phyloP scores from a whole-genome alignment of 1,284 basidiomycete genomes.

The Heliocybe sulcata region DNA sequence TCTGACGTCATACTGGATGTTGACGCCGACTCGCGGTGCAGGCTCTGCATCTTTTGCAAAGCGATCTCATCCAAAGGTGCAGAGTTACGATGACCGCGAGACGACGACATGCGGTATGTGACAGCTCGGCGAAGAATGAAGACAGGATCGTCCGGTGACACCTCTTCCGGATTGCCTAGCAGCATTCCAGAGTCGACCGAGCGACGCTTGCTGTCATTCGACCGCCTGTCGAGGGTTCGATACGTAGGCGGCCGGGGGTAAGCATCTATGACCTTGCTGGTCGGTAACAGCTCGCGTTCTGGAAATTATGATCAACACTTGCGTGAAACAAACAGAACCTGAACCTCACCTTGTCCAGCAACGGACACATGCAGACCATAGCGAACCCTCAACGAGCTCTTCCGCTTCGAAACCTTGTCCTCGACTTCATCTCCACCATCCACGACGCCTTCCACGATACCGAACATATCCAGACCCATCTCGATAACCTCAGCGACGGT shows the following conservation, averaged over 20 bases:
- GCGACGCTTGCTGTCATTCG: constrained; percentile 69
- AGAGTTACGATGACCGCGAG: constrained; percentile 59
- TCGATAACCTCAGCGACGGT: constrained; percentile 97
- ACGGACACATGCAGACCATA: constrained; percentile 67
- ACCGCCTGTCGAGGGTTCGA: constrained; percentile 53
- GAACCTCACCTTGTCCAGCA: constrained; percentile 54
- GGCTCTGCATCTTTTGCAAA: constrained; percentile 52
- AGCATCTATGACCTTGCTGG: constrained; percentile 80
- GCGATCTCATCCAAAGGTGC: constrained; percentile 74
- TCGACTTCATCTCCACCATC: constrained; percentile 97
- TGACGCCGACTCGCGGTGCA: constrained; percentile 60
- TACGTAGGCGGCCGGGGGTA: constrained; percentile 73
- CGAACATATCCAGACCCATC: constrained; percentile 84
- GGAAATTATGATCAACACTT: constrained; percentile 3
- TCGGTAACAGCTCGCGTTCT: constrained; percentile 75
- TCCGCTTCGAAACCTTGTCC: constrained; percentile 78
- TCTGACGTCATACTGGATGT: constrained; percentile 39
- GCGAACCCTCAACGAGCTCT: constrained; percentile 72
- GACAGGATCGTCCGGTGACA: constrained; percentile 76
- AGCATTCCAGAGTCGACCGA: constrained; percentile 79
- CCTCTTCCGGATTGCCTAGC: constrained; percentile 66
- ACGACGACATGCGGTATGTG: constrained; percentile 60
- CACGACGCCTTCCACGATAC: constrained; percentile 91
- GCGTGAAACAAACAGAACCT: constrained; percentile 4
- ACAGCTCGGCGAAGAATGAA: constrained; percentile 82